Evolutionary conservation across 2,329 filamentous ascomycete genomes (phyloP).

Genomic region (Cladosporium sp.): DNA sequence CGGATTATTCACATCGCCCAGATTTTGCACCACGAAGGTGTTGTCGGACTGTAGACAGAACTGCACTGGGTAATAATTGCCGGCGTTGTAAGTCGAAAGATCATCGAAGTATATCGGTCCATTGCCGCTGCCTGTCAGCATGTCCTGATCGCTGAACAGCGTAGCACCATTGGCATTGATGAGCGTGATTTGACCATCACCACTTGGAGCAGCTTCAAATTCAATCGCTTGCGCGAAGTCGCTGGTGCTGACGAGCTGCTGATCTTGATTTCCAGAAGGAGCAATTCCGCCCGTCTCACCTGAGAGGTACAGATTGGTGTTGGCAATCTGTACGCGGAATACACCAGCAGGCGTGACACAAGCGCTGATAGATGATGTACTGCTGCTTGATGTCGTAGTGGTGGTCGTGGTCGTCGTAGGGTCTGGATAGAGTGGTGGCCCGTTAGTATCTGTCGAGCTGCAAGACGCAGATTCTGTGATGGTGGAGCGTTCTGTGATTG

Average conservation of each 20-base stretch:
- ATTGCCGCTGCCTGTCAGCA: neutral
- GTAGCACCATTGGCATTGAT: neutral
- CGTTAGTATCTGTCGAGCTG: neutral
- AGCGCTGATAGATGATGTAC: neutral
- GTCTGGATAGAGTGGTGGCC: neutral
- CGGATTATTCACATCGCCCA: neutral
- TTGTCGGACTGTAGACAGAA: slow-evolving; percentile 3
- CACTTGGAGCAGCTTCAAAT: neutral
- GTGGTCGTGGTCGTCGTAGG: neutral
- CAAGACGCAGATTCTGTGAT: neutral
- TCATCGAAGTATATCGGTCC: slow-evolving; percentile 3
- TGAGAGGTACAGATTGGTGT: neutral
- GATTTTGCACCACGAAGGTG: neutral
- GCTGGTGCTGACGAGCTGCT: neutral
- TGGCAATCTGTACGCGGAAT: neutral
- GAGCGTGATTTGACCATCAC: neutral
- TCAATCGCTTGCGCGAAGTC: neutral
- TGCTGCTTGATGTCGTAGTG: neutral
- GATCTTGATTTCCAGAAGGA: neutral
- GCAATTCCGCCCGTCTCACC: neutral
- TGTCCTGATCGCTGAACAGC: neutral
- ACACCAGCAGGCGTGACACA: neutral
- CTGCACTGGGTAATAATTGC: neutral
- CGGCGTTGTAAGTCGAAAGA: neutral
- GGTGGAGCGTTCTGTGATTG: neutral